Evolutionary conservation across 2,329 filamentous ascomycete genomes (phyloP).

Genomic region (Pseudovirgaria hyperparasitica): DNA sequence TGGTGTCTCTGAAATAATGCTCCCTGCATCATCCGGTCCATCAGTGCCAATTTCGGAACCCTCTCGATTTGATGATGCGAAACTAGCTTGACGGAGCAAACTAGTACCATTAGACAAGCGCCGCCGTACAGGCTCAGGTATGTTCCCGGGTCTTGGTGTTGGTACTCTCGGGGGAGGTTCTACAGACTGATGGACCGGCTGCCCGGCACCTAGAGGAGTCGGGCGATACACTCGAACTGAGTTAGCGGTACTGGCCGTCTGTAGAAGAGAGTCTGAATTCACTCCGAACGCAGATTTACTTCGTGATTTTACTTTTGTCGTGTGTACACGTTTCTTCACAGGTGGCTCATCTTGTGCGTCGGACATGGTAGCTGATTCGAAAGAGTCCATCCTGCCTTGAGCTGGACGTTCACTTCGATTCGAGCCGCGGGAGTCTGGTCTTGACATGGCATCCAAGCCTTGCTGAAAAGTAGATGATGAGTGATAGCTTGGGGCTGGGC

Average conservation of each 20-base stretch:
- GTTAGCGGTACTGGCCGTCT: conserved; percentile 82
- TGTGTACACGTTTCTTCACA: conserved; percentile 67
- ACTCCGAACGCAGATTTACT: conserved; percentile 59
- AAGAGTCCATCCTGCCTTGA: conserved; percentile 10
- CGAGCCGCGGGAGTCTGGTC: conserved; percentile 26
- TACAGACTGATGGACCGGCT: conserved; percentile 40
- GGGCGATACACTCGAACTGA: conserved; percentile 79
- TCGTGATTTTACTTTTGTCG: conserved; percentile 60
- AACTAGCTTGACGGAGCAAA: conserved; percentile 1
- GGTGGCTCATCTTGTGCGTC: conserved; percentile 38
- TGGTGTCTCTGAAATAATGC: conserved; percentile 50
- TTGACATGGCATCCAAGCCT: conserved; percentile 14
- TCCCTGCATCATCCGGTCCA: conserved; percentile 36
- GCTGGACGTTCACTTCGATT: conserved; percentile 18
- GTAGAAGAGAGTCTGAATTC: conserved; percentile 66
- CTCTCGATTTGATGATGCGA: too few species aligned
- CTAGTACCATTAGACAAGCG: background rate
- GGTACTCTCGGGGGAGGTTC: conserved; percentile 66
- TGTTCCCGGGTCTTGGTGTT: conserved; percentile 55
- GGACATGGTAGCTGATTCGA: conserved; percentile 7
- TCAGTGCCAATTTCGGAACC: conserved; percentile 31
- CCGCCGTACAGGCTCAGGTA: conserved; percentile 13
- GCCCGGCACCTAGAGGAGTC: conserved; percentile 39
- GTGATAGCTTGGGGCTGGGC: conserved; percentile 30
- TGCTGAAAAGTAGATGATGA: conserved; percentile 20